phyloP scores from a whole-genome alignment of 208 protist genomes.

The Acanthamoeba triangularis region DNA sequence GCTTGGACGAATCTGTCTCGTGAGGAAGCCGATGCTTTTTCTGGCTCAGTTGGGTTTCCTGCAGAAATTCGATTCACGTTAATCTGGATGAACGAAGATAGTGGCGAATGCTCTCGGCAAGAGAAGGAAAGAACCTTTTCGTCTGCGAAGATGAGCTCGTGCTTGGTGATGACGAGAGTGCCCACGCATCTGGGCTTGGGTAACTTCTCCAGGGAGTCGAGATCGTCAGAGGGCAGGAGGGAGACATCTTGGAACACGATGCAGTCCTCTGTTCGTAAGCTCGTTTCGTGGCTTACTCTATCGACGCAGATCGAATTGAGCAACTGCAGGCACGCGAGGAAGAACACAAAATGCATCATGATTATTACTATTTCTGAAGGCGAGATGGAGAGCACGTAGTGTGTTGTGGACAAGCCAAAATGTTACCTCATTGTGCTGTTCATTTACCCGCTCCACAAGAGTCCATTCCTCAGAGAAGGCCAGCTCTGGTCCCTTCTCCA shows the following conservation, averaged over 20 bases:
- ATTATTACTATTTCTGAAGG: too few species aligned
- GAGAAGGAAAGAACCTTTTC: conserved; percentile 27
- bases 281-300: conserved; percentile 3
- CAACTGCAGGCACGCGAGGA: background rate
- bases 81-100: background rate
- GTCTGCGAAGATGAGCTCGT: conserved; percentile 75
- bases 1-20: conserved; percentile 67
- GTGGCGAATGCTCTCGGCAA: background rate
- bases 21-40: conserved; percentile 70
- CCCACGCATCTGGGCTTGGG: conserved; percentile 28
- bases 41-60: conserved; percentile 71
- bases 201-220: background rate
- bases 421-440: conserved; percentile 74
- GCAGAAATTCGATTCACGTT: background rate
- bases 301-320: conserved; percentile 78
- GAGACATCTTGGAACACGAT: conserved; percentile 72
- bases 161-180: conserved; percentile 69
- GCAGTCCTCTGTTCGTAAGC: conserved; percentile 46
- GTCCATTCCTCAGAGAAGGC: conserved; percentile 77
- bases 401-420: background rate
- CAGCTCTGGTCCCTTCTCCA: conserved; percentile 60
- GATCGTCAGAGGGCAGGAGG: conserved; percentile 66
- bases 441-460: conserved; percentile 70
- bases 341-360: background rate
- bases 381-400: too few species aligned